Evolutionary conservation across 148 eudicot genomes (phyloP).

Genomic region (Beta vulgaris): DNA sequence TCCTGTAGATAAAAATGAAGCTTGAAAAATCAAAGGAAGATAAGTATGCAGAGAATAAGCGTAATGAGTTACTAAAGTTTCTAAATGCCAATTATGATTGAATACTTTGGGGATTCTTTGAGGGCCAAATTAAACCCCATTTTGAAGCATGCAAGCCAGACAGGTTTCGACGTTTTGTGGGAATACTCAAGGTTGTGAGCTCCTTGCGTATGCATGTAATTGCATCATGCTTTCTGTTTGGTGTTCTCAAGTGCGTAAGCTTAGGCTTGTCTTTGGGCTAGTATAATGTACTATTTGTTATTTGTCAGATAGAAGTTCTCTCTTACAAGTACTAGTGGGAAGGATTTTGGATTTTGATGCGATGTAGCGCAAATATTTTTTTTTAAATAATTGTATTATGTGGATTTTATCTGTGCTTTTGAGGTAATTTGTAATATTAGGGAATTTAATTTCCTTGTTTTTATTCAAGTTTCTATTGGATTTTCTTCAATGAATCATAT

Average conservation of each 20-base stretch:
- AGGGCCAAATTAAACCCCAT: background rate
- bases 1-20: constrained; percentile 69
- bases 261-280: background rate
- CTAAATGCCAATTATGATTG: constrained; percentile 91
- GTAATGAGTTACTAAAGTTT: constrained; percentile 77
- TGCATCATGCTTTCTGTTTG: background rate
- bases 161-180: background rate
- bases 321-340: background rate
- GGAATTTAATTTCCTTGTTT: too few relatives aligned
- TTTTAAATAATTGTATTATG: background rate
- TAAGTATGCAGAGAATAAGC: constrained; percentile 79
- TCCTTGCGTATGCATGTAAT: background rate
- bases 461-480: too few relatives aligned
- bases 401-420: background rate
- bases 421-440: background rate
- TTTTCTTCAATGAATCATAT: too few relatives aligned
- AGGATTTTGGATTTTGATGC: background rate
- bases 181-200: background rate
- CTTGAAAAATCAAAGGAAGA: constrained; percentile 95
- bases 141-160: background rate
- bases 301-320: background rate
- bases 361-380: background rate
- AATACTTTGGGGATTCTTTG: background rate
- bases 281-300: background rate
- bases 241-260: constrained; percentile 1